Conservation (phyloP, 148 eudicot genomes). For the Diospyros kaki region DNA sequence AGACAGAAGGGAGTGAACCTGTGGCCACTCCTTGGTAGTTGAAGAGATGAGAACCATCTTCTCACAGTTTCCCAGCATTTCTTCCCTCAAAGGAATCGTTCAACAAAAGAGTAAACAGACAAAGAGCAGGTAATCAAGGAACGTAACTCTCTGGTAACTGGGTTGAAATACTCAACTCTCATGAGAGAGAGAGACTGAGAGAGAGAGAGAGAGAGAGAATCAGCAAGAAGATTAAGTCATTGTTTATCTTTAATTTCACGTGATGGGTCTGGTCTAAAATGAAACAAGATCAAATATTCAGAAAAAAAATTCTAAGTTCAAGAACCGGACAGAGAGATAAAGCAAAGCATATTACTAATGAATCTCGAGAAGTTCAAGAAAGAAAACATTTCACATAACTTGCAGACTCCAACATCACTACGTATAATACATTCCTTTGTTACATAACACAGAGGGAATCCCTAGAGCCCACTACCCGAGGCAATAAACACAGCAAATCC, state of each 20-base stretch:
- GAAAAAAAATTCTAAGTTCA: slow-evolving; percentile 12
- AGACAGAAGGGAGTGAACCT: slow-evolving; percentile 11
- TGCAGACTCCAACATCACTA: slow-evolving; percentile 23
- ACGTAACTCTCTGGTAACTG: slow-evolving; percentile 22
- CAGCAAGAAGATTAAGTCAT: not conserved
- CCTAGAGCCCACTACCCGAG: slow-evolving; percentile 12
- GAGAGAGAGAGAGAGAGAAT: slow-evolving; percentile 6
- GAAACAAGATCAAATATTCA: not conserved
- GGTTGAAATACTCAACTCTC: slow-evolving; percentile 7
- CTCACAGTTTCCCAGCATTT: slow-evolving; percentile 28
- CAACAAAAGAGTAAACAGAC: slow-evolving; percentile 28
- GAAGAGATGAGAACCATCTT: slow-evolving; percentile 15
- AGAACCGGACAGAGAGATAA: slow-evolving; percentile 41
- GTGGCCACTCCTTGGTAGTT: slow-evolving; percentile 24
- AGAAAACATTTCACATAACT: slow-evolving; percentile 23
- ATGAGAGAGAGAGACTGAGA: not conserved
- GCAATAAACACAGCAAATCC: slow-evolving; percentile 32
- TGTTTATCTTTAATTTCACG: slow-evolving; percentile 17
- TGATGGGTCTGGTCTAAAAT: slow-evolving; percentile 12
- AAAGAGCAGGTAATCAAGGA: slow-evolving; percentile 28
- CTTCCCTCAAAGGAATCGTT: slow-evolving; percentile 17
- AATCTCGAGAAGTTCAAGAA: slow-evolving; percentile 51
- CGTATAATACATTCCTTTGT: slow-evolving; percentile 10
- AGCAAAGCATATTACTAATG: slow-evolving; percentile 25
- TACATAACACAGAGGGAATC: not conserved